Base-by-base conservation (phyloP, 2,329 filamentous ascomycete species). In the Paecilomyces niveus region DNA sequence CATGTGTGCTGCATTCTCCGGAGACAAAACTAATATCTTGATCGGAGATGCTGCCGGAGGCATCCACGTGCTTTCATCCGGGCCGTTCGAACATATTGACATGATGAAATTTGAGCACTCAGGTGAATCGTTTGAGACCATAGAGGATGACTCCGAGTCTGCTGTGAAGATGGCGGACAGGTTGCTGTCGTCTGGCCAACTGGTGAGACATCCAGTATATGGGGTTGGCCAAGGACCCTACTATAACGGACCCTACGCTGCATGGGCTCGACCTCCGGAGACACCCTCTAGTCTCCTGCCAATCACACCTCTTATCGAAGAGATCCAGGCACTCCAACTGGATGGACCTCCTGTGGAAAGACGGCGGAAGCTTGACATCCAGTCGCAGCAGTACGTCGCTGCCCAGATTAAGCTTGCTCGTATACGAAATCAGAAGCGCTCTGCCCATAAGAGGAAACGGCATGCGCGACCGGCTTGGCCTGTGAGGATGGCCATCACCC, bases 31-130 rank as follows among this genome's bases (percentile, higher is more conserved):
- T 3, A 79, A 81, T 32, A 73, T 87, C 3, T 68, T 87, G 1
- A 64, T 87, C 13, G 85, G 84, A 2, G 83, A 85, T 66, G 80
- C 81, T 18, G 77, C 79, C 24, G 83, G 83, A 1, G 78, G 79
- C 0, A 67, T 86, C 24, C 80, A 83, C 59, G 64, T 85, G 0
- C 73, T 86, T 1, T 74, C 76, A 8, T 71, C 71, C 22, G 70
- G 65, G 2, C 67, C 72, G 7, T 68, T 61, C 24, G 60, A 63
- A 5, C 59, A 68, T 13, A 59, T 58, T 3, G 64, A 68, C 15
- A 54, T 58, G 18, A 68, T 75, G 33, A 55, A 64, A 3, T 72
- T 68, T 55, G 67, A 67, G 21, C 57, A 60, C 22, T 65, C 69
- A 2, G 56, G 59, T n/a, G 62, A 68, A 22, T 53, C 58, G 1